Conservation (phyloP, 176 grass and related monocot genomes). For the Leersia perrieri region DNA sequence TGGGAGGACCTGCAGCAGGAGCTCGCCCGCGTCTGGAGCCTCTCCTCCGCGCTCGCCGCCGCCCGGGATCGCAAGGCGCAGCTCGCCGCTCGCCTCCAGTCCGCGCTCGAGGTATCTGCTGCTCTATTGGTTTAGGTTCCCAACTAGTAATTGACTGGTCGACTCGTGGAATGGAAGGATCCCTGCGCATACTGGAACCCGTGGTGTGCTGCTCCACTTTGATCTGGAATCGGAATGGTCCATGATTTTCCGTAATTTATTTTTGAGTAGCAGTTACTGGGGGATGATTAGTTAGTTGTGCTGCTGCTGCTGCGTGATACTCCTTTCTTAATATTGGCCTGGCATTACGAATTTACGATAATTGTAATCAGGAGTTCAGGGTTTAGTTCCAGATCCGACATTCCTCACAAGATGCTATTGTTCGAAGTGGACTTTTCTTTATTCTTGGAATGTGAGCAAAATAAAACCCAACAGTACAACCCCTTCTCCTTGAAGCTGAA, state of each 20-base stretch:
- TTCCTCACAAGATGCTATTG: neutral
- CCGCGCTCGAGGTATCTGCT: conserved; percentile 57
- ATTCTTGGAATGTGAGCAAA: neutral
- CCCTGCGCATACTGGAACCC: neutral
- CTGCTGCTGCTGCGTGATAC: neutral
- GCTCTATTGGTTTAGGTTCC: neutral
- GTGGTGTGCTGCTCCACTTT: neutral
- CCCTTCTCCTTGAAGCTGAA: neutral
- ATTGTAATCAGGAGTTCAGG: neutral
- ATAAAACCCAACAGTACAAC: neutral
- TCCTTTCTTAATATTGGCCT: neutral
- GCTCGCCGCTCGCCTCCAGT: conserved; percentile 54
- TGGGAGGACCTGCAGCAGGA: conserved; percentile 97
- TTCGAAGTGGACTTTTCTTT: neutral
- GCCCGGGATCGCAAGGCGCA: conserved; percentile 57
- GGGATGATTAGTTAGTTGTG: neutral
- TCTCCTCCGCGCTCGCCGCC: conserved; percentile 46
- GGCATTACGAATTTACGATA: neutral
- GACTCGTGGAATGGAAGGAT: neutral
- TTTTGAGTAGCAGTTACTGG: neutral
- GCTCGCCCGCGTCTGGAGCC: conserved; percentile 78
- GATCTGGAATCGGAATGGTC: neutral
- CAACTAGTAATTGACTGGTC: neutral
- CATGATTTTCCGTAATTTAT: neutral
- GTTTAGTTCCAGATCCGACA: neutral